Evolutionary conservation across 2,329 filamentous ascomycete species (phyloP).

Genomic region (Lasiodiplodia gonubiensis): DNA sequence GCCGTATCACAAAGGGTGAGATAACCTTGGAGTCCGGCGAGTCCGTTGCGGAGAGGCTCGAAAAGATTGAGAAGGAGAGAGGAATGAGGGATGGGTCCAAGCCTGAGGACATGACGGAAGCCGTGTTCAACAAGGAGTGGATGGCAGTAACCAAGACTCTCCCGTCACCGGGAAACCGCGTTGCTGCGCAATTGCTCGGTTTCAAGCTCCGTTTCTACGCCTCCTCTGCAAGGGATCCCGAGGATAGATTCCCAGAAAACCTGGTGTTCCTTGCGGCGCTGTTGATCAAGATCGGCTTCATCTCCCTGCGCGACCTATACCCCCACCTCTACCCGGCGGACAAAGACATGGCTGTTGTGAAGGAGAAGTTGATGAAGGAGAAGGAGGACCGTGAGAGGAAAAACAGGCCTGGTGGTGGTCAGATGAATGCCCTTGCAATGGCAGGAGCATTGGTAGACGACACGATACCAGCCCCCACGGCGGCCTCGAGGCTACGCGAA

Average conservation of each 20-base stretch:
- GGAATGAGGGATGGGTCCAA: conserved; percentile 39
- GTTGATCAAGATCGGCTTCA: conserved; percentile 95
- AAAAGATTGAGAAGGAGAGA: conserved; percentile 29
- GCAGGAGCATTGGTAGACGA: conserved; percentile 89
- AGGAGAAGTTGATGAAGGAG: conserved; percentile 72
- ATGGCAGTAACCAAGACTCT: conserved; percentile 80
- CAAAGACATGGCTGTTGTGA: conserved; percentile 77
- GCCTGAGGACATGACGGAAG: conserved; percentile 52
- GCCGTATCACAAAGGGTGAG: conserved; percentile 67
- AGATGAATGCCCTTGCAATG: conserved; percentile 82
- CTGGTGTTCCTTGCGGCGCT: conserved; percentile 89
- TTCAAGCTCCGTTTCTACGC: conserved; percentile 98
- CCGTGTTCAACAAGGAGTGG: conserved; percentile 63
- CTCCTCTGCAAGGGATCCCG: conserved; percentile 73
- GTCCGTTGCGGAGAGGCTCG: conserved; percentile 32
- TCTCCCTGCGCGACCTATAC: conserved; percentile 89
- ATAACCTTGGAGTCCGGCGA: conserved; percentile 10
- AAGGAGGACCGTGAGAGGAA: conserved; percentile 78
- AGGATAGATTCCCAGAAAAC: conserved; percentile 85
- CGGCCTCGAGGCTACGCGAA: conserved; percentile 55
- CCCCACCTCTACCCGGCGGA: conserved; percentile 89
- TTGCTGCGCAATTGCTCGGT: conserved; percentile 91
- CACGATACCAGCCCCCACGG: conserved; percentile 59
- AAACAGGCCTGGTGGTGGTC: conserved; percentile 70
- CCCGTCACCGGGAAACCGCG: conserved; percentile 83